These are phyloP conservation scores for Xylaria bambusicola DNA, from an alignment of 495 filamentous ascomycete genomes.

Conservation along the genomic window DNA sequence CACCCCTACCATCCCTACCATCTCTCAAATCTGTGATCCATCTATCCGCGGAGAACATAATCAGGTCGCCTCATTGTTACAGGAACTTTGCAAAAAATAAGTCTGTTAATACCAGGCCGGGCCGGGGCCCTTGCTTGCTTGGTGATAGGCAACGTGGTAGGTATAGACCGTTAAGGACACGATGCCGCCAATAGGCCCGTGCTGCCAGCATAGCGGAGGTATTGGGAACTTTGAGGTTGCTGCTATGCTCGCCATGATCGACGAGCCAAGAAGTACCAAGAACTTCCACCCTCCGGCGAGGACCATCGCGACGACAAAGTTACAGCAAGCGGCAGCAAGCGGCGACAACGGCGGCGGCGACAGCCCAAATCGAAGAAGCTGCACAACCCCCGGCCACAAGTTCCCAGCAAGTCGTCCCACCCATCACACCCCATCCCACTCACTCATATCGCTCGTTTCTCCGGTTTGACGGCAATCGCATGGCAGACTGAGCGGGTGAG, in stretches of 20 bases:
- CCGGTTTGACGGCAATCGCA: background rate
- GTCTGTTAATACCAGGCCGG: background rate
- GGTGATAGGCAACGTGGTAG: slow-evolving; percentile 2
- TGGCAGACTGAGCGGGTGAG: background rate
- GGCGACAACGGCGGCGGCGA: slow-evolving; percentile 19
- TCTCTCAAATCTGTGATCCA: too few species aligned
- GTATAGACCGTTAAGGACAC: too few species aligned
- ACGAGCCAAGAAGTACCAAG: slow-evolving; percentile 16
- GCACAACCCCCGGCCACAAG: slow-evolving; percentile 13
- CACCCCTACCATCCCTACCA: background rate
- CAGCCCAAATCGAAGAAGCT: slow-evolving; percentile 12
- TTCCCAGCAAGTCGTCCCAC: slow-evolving; percentile 7
- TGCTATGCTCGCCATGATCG: slow-evolving; percentile 9
- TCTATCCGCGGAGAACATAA: slow-evolving; percentile 16
- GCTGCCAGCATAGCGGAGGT: background rate
- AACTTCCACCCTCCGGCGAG: background rate
- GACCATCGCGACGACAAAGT: too few species aligned
- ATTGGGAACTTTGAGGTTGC: slow-evolving; percentile 1
- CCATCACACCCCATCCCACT: slow-evolving; percentile 17
- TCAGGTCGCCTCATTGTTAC: slow-evolving; percentile 3
- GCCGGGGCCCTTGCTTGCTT: slow-evolving; percentile 4
- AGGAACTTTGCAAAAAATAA: slow-evolving; percentile 1
- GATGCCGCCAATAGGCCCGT: slow-evolving; percentile 2
- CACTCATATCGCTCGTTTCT: slow-evolving; percentile 7
- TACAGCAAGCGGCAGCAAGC: background rate